These are phyloP conservation scores for Metschnikowia henanensis DNA, from an alignment of 805 yeast genomes.

Conservation along the genomic window DNA sequence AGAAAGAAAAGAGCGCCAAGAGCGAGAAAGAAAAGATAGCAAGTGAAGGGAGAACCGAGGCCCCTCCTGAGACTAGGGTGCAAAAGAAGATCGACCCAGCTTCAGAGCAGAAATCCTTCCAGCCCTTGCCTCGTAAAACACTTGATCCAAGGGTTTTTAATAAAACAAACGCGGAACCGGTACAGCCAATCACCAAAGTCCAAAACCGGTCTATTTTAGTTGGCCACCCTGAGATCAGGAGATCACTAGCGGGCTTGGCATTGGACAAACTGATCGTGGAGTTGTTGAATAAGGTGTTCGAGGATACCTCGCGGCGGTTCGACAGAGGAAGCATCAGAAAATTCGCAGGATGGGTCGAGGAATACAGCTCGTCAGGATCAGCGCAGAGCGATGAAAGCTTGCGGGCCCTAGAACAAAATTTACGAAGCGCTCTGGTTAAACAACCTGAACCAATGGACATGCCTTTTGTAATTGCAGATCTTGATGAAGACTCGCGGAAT, in stretches of 20 bases:
- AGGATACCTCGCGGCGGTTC: constrained; percentile 9
- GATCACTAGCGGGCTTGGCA: constrained; percentile 6
- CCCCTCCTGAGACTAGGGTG: neutral
- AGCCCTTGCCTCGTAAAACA: neutral
- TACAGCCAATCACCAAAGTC: neutral
- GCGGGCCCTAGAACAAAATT: constrained; percentile 1
- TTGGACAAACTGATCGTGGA: constrained; percentile 12
- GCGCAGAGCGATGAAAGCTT: neutral
- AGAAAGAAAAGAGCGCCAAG: neutral
- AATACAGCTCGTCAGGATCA: constrained; percentile 5
- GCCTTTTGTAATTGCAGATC: constrained; percentile 17
- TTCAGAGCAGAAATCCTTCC: neutral
- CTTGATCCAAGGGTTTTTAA: constrained; percentile 7
- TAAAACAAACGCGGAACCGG: neutral
- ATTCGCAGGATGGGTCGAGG: constrained; percentile 2
- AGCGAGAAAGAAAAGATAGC: neutral
- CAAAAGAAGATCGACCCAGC: neutral
- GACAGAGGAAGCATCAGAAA: constrained; percentile 3
- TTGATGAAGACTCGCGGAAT: constrained; percentile 13
- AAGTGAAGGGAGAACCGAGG: neutral
- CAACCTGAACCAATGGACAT: constrained; percentile 17
- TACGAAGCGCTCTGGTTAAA: constrained; percentile 3
- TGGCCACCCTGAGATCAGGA: constrained; percentile 19
- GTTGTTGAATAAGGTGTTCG: constrained; percentile 14
- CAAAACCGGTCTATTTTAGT: neutral